Evolutionary conservation across 371 early-diverging fungal genomes (phyloP).

Genomic region (Mortierella sp.): DNA sequence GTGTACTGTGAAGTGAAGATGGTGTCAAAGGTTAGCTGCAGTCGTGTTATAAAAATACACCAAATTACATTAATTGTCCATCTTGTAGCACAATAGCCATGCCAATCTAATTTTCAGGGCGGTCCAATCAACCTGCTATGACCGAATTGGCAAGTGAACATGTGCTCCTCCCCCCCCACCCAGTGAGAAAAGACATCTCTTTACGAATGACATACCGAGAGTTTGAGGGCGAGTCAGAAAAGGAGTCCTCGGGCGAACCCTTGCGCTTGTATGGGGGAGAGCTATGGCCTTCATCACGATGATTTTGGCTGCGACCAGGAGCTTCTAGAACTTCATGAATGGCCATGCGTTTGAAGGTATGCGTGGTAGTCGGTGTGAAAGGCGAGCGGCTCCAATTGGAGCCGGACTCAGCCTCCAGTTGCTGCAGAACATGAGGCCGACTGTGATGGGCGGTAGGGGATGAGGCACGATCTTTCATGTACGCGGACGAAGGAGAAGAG

Average conservation of each 20-base stretch:
- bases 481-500: constrained; percentile 12
- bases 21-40: no score
- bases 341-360: constrained; percentile 51
- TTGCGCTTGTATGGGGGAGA: constrained; percentile 51
- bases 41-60: neutral
- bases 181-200: no score
- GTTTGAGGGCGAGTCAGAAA: constrained; percentile 31
- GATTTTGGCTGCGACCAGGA: neutral
- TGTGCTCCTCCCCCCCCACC: no score
- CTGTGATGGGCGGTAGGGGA: constrained; percentile 21
- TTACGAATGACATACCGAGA: constrained; percentile 22
- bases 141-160: neutral
- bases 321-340: constrained; percentile 48
- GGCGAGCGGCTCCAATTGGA: constrained; percentile 38
- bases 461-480: constrained; percentile 19
- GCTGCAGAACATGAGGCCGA: constrained; percentile 24
- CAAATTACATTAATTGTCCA: constrained; percentile 1
- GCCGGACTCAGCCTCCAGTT: constrained; percentile 35
- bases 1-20: neutral
- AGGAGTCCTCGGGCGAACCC: constrained; percentile 49
- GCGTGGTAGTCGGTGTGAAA: constrained; percentile 47
- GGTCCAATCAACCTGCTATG: constrained; percentile 4
- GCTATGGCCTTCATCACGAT: constrained; percentile 10
- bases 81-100: neutral
- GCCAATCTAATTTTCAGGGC: constrained; percentile 13